Base-by-base conservation (phyloP, 176 grass and related monocot species). In the Raddia guianensis region DNA sequence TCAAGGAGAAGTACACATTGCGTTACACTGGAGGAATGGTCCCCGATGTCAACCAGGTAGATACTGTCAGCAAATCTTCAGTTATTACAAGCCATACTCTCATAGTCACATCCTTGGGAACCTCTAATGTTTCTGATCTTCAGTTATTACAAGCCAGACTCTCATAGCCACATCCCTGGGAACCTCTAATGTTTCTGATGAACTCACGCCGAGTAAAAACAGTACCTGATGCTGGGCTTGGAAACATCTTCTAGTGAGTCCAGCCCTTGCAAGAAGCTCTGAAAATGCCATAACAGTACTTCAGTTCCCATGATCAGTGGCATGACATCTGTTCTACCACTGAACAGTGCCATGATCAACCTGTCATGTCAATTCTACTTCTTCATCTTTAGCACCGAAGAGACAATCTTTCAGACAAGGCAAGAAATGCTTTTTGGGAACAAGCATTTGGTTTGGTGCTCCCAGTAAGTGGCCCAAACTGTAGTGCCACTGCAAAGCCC, bases 1-100 rank as follows among this genome's bases (percentile, higher is more conserved):
- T 99, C 7, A 99, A 83, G 76, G 90, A 99, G 73, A 99, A 99
- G 84, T 96, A 99, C 85, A 99, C 97, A 15, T 74, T 99, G 82
- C 97, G 97, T 45, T 99, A 96, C 88, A 99, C 93, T 1, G 97
- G 97, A 95, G 97, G 93, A 74, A 99, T 99, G 97, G 97, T 99
- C 66, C 97, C 97, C 63, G 97, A 99, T 65, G 97, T 99, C 68
- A 99, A 99, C 89, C 97, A 96, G 93, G 97, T 99, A 93, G 35
- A 3, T 52, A 65, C 37, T 40, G 37, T 61, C 46, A 79, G 48
- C 21, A 70, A 55, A 46, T 76, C 48, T 32, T 14, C 51, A 49
- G 33, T 12, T 48, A 45, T 67, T 9, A 73, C 27, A 46, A 47
- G n/a, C 2, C 57, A 42, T 35, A 4, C 21, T 67, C 8, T 3